These are phyloP conservation scores for Calonectria pauciramosa DNA, from an alignment of 2,329 filamentous ascomycete genomes.

Conservation along the genomic window DNA sequence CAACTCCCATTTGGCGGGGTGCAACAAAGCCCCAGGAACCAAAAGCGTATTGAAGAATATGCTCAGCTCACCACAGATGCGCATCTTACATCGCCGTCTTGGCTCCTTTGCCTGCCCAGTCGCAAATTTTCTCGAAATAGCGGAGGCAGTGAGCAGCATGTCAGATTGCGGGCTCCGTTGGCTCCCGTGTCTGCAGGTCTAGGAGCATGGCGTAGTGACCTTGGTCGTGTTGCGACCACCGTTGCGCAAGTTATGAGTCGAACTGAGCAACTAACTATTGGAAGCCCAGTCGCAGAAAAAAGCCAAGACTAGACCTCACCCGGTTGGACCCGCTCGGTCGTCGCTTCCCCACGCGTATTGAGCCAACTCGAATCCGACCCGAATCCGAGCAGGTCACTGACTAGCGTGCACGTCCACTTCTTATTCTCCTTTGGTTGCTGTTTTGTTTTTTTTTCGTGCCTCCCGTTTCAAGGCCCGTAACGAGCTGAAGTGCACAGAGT, in stretches of 20 bases:
- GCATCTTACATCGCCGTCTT: not conserved
- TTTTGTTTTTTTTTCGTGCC: not conserved
- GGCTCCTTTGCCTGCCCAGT: not conserved
- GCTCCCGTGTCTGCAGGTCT: slow-evolving; percentile 2
- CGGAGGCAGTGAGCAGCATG: slow-evolving; percentile 6
- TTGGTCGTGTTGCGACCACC: not conserved
- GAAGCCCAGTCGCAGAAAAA: slow-evolving; percentile 1
- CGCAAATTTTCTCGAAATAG: not conserved
- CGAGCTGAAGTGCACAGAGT: not conserved
- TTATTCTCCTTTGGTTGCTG: not conserved
- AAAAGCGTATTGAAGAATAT: not conserved
- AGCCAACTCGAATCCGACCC: slow-evolving; percentile 17
- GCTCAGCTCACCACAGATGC: not conserved
- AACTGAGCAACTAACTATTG: slow-evolving; percentile 16
- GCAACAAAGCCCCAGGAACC: not conserved
- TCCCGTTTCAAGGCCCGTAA: not conserved
- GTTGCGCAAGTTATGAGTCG: slow-evolving; percentile 13
- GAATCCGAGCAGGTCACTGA: slow-evolving; percentile 14
- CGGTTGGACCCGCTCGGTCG: slow-evolving; percentile 17
- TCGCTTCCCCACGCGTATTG: slow-evolving; percentile 17
- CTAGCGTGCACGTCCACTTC: slow-evolving; percentile 3
- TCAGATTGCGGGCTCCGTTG: not conserved
- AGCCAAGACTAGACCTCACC: slow-evolving; percentile 5
- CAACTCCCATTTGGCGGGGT: not conserved
- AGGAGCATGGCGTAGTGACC: not conserved